Evolutionary conservation across 768 basidiomycete genomes (phyloP).

Genomic region (Russula sp.): DNA sequence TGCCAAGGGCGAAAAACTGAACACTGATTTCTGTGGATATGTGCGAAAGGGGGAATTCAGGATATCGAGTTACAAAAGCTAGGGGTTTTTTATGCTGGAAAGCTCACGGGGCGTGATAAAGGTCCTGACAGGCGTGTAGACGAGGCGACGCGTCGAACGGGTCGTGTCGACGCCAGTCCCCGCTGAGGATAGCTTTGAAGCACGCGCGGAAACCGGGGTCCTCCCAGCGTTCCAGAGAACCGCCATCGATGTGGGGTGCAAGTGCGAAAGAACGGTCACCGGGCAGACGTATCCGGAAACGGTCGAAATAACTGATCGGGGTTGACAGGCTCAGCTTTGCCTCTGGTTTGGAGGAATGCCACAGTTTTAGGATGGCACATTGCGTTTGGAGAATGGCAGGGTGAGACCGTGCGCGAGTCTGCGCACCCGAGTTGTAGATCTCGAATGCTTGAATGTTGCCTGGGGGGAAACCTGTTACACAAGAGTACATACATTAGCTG

Average conservation of each 20-base stretch:
- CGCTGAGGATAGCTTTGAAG: constrained; percentile 53
- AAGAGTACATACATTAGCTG: background rate
- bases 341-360: constrained; percentile 42
- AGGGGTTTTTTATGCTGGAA: too few species aligned
- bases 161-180: constrained; percentile 59
- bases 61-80: too few species aligned
- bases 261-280: constrained; percentile 63
- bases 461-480: constrained; percentile 51
- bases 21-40: constrained; percentile 18
- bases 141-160: constrained; percentile 56
- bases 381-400: constrained; percentile 52
- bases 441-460: constrained; percentile 68
- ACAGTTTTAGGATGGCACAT: constrained; percentile 47
- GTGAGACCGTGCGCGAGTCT: constrained; percentile 64
- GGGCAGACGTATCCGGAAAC: constrained; percentile 63
- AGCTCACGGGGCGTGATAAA: constrained; percentile 19
- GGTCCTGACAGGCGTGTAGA: constrained; percentile 40
- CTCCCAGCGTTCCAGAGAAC: constrained; percentile 70
- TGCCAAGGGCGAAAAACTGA: constrained; percentile 49
- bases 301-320: constrained; percentile 72
- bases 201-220: constrained; percentile 50
- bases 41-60: background rate
- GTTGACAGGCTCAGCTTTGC: constrained; percentile 41
- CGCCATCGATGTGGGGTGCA: constrained; percentile 57
- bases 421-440: constrained; percentile 59